Evolutionary conservation across 2,329 filamentous ascomycete genomes (phyloP), one percentile per base, ranked within the genome.

Genomic region (Fusarium neocosmosporiellum): DNA sequence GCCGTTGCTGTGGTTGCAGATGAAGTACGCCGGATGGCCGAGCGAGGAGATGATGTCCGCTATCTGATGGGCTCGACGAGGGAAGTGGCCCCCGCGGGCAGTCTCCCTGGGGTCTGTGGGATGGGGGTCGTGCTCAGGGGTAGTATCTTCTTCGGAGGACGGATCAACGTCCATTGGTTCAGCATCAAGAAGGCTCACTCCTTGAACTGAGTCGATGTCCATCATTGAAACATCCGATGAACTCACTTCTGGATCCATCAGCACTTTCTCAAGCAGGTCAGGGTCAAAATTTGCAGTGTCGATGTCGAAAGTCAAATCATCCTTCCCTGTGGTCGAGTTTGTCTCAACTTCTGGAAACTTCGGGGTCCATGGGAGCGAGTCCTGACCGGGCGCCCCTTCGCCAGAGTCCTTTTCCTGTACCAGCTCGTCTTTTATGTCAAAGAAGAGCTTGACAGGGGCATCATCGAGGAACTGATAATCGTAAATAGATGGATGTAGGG

Each of bases 21-120:
- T 20, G n/a, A 14, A 37, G 7, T 11, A 53, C 9, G 31, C 59
- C 7, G 31, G 59, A 6, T 61, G 50, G 36, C n/a, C 72, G 36
- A 34, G 7, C 5, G 27, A 34, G 22, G 24, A 31, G 5, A 61
- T 24, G 5, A 43, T 11, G n/a, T 36, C 27, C n/a, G 61, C 55
- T 24, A 71, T 29, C 4, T 43, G 9, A 2, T 11, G 5, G n/a
- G 29, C 37, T 57, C 60, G 61, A 31, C 7, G 20, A 13, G 20
- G 14, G 50, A 55, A n/a, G 4, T 11, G 7, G 2, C 10, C 11
- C 5, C 39, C 43, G 10, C n/a, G 29, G 33, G 48, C 46, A 16
- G 43, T 33, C 20, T 60, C 27, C 18, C 72, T 73, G 29, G 39
- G 31, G 13, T 74, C 65, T 0, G 11, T 16, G 13, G 65, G 65